Base-by-base conservation (phyloP, 202 grass and related monocot genomes). In the Digitaria exilis region DNA sequence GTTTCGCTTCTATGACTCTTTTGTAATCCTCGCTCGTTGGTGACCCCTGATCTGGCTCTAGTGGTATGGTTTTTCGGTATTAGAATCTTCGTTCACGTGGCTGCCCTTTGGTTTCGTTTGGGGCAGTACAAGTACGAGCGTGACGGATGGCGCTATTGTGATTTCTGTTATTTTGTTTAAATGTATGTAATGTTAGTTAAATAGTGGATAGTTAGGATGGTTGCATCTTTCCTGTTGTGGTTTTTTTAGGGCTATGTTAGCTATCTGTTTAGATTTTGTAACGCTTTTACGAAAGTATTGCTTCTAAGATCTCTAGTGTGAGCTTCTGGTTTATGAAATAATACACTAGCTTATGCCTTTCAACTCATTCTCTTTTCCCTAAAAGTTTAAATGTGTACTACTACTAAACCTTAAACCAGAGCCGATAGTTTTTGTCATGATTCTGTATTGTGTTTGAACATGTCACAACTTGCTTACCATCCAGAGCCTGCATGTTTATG, bases 271-370 rank as follows among this genome's bases (percentile, higher is more conserved):
- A 64, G n/a, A n/a, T 28, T n/a, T n/a, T 39, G n/a, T 8, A 25
- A 0, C 6, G 6, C 34, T 54, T 48, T 16, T 22, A 19, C 28
- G 3, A 44, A 7, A 1, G 26, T 48, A 1, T n/a, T 11, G 22
- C 51, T 84, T 44, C n/a, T 39, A 39, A 65, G 16, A 5, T 32
- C 18, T 55, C 15, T 16, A 39, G 24, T 49, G 1, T 43, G 17
- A 56, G 37, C 43, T 62, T 62, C 75, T 58, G 19, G 35, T 11
- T 46, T 44, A 50, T 80, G 17, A 76, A 59, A 81, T 45, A 32
- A 61, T 69, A 4, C 5, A 42, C 51, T 50, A 8, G 15, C 24
- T 29, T 39, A 39, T 32, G 48, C 8, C 17, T 82, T 8, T 34
- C n/a, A n/a, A n/a, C n/a, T n/a, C n/a, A 0, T 2, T 43, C 28